These are phyloP conservation scores for Zygoascus meyerae DNA, from an alignment of 1,139 yeast species.

Conservation along the genomic window DNA sequence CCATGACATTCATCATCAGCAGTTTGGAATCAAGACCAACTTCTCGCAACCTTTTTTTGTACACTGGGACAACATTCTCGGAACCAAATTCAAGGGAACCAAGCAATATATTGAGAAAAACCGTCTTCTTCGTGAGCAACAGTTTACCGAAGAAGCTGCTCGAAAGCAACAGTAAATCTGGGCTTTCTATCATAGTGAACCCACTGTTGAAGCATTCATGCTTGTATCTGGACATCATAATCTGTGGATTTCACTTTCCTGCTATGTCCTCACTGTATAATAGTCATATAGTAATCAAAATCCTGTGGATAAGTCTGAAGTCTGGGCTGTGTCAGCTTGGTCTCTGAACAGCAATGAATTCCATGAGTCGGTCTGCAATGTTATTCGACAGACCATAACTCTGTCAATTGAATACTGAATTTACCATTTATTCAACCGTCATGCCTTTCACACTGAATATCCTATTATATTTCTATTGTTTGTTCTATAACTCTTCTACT, in stretches of 20 bases:
- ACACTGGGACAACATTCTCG: slow-evolving; percentile 74
- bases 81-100: slow-evolving; percentile 61
- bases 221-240: too few relatives aligned
- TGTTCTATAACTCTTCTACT: too few relatives aligned
- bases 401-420: too few relatives aligned
- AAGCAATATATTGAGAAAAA: slow-evolving; percentile 32
- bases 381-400: too few relatives aligned
- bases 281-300: neutral
- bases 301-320: neutral
- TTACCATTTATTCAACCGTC: too few relatives aligned
- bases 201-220: too few relatives aligned
- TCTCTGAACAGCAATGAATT: too few relatives aligned
- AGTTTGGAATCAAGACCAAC: slow-evolving; percentile 89
- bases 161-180: neutral
- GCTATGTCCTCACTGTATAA: neutral
- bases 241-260: neutral
- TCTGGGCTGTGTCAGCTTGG: too few relatives aligned
- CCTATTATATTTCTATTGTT: too few relatives aligned
- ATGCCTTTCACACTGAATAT: too few relatives aligned
- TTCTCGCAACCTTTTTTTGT: slow-evolving; percentile 97
- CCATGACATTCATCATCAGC: slow-evolving; percentile 96
- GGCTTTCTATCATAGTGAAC: too few relatives aligned
- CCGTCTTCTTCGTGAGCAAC: slow-evolving; percentile 19
- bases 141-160: slow-evolving; percentile 1
- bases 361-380: too few relatives aligned